phyloP scores from a whole-genome alignment of 768 basidiomycete species.

The Leccinum rimulosum region DNA sequence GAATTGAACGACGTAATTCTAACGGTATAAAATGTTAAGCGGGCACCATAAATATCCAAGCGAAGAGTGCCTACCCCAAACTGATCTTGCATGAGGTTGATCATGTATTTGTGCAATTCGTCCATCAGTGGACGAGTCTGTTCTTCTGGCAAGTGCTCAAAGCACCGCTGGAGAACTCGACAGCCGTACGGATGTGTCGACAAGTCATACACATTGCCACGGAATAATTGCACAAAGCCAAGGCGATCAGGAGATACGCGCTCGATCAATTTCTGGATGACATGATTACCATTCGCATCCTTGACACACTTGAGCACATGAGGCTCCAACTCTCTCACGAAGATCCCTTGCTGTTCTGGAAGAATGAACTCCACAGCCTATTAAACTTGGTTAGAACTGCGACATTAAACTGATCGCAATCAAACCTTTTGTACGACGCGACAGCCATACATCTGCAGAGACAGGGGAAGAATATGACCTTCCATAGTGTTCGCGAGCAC shows the following conservation, averaged over 20 bases:
- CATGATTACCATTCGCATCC: slow-evolving; percentile 93
- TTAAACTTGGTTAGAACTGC: slow-evolving; percentile 8
- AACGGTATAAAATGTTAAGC: slow-evolving; percentile 10
- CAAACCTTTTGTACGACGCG: slow-evolving; percentile 89
- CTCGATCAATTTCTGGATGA: slow-evolving; percentile 88
- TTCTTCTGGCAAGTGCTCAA: slow-evolving; percentile 76
- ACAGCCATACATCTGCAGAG: slow-evolving; percentile 94
- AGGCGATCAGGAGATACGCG: slow-evolving; percentile 74
- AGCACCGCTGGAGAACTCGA: slow-evolving; percentile 89
- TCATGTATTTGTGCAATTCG: slow-evolving; percentile 72
- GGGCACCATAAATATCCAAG: not conserved
- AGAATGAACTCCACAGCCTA: slow-evolving; percentile 83
- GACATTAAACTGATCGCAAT: not conserved
- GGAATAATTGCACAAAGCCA: slow-evolving; percentile 71
- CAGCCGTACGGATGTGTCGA: slow-evolving; percentile 92
- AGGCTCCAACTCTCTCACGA: slow-evolving; percentile 78
- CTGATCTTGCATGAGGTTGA: slow-evolving; percentile 82
- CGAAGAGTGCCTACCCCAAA: slow-evolving; percentile 66
- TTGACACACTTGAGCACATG: slow-evolving; percentile 84
- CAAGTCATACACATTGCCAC: slow-evolving; percentile 75
- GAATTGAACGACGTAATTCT: slow-evolving; percentile 97
- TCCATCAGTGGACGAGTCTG: slow-evolving; percentile 72
- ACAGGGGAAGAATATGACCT: slow-evolving; percentile 70
- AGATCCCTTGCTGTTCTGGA: slow-evolving; percentile 70
- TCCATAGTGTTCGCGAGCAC: slow-evolving; percentile 72